Percentiles rank a stretch among this genome's conserved stretches.
phyloP scores from a whole-genome alignment of 257 asterid species.

The Nicotiana noctiflora region DNA sequence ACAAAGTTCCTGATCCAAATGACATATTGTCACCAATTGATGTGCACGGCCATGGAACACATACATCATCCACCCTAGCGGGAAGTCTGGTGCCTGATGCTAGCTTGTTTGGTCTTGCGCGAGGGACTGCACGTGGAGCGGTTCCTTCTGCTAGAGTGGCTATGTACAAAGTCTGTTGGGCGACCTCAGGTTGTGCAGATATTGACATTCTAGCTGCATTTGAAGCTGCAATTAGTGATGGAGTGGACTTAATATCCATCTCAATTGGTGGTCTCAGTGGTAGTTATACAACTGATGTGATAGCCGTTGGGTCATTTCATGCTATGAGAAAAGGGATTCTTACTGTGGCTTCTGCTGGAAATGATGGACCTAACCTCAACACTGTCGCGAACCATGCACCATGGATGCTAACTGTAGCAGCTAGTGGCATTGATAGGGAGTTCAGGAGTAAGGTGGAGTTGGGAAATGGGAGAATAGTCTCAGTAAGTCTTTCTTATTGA shows the following conservation, averaged over 20 bases:
- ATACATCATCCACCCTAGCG: constrained; percentile 83
- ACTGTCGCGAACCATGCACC: constrained; percentile 72
- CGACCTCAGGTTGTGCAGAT: constrained; percentile 56
- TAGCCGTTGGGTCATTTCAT: constrained; percentile 70
- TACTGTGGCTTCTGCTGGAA: constrained; percentile 84
- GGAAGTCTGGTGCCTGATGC: constrained; percentile 61
- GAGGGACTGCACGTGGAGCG: constrained; percentile 85
- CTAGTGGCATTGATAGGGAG: constrained; percentile 72
- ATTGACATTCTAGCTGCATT: constrained; percentile 89
- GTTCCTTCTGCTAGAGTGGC: constrained; percentile 92
- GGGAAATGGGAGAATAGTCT: constrained; percentile 56
- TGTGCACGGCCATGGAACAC: constrained; percentile 86
- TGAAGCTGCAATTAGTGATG: constrained; percentile 80
- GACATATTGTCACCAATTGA: constrained; percentile 77
- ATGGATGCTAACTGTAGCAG: constrained; percentile 83
- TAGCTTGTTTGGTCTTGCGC: constrained; percentile 59
- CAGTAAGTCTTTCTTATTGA: constrained; percentile 35
- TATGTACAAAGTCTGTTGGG: constrained; percentile 87
- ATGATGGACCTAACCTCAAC: constrained; percentile 55
- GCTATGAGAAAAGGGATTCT: constrained; percentile 78
- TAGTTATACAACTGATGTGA: constrained; percentile 51
- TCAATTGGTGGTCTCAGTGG: constrained; percentile 67
- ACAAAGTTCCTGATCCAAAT: constrained; percentile 33
- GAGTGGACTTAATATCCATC: constrained; percentile 79
- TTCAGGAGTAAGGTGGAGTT: constrained; percentile 53